Conservation (phyloP, 768 basidiomycete species). For the Agaricus sinodeliciosus region DNA sequence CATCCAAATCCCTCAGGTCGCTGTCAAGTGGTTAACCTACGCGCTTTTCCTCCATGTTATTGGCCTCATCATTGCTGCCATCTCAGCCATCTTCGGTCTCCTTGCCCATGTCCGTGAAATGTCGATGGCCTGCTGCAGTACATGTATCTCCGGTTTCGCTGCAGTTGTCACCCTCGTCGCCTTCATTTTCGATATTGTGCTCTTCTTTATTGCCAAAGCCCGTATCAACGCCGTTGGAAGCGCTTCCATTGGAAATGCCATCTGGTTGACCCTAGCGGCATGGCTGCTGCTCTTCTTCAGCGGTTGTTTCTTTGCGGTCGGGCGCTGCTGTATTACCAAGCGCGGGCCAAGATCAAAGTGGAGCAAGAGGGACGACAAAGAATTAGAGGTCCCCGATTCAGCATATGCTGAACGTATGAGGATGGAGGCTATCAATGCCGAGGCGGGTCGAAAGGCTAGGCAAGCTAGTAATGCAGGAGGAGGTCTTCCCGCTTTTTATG, state of each 20-base stretch:
- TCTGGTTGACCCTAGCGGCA: slow-evolving; percentile 88
- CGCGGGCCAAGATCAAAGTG: slow-evolving; percentile 30
- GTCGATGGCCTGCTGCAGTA: slow-evolving; percentile 79
- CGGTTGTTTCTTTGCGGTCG: slow-evolving; percentile 81
- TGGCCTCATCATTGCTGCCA: slow-evolving; percentile 68
- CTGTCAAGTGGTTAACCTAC: slow-evolving; percentile 95
- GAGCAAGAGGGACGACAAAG: slow-evolving; percentile 30
- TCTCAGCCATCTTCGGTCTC: slow-evolving; percentile 74
- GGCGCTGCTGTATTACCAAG: slow-evolving; percentile 75
- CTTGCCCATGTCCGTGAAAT: slow-evolving; percentile 85
- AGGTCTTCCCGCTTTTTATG: slow-evolving; percentile 72
- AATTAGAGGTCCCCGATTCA: slow-evolving; percentile 19
- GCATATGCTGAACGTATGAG: slow-evolving; percentile 61
- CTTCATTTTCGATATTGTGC: slow-evolving; percentile 86
- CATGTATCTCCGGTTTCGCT: slow-evolving; percentile 75
- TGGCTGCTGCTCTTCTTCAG: slow-evolving; percentile 86
- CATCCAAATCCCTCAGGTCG: slow-evolving; percentile 72
- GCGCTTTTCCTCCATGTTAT: slow-evolving; percentile 88
- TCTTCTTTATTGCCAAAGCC: slow-evolving; percentile 86
- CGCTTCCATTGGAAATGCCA: slow-evolving; percentile 79
- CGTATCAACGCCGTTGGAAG: slow-evolving; percentile 76
- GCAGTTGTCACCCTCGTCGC: slow-evolving; percentile 75
- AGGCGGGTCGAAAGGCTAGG: slow-evolving; percentile 74
- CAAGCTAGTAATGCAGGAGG: slow-evolving; percentile 46
- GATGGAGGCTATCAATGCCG: slow-evolving; percentile 80